Base-by-base conservation (phyloP, 78 protist species). In the Dictyostelium purpureum region DNA sequence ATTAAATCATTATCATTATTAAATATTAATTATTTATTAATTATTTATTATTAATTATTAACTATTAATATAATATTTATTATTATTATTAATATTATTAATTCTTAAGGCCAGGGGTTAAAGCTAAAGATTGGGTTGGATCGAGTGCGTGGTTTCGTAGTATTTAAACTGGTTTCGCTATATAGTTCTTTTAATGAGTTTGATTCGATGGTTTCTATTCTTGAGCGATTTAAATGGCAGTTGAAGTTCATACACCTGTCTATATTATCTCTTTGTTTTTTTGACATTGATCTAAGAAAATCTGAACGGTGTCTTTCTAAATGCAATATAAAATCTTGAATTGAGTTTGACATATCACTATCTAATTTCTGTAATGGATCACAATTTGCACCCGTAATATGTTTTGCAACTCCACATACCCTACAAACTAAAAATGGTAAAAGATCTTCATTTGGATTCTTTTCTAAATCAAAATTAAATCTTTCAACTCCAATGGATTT, bases 341-440 rank as follows among this genome's bases (percentile, higher is more conserved):
- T 33, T 3, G 71, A 63, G 5, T 63, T 43, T 12, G n/a, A 1
- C 24, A 63, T 63, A 33, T 63, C 71, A 4, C 35, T 21, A 33
- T 63, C 40, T 6, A 63, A 33, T 16, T 63, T 24, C 33, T 63
- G 71, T 33, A 12, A 2, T 31, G 71, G 18, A 63, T 63, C 11
- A 33, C 71, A 63, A 63, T 11, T 14, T 63, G 71, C 71, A 16
- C 71, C 71, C 11, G 33, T 5, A 6, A 63, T 63, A 33, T 63
- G 71, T 31, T 33, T 63, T 33, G 42, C 71, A 0, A 33, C 26
- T 18, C 43, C 71, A 63, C 71, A 63, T 28, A 63, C n/a, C 6
- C 71, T 63, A 33, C 71, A 63, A 63, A 63, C 33, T 12, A 63
- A 6, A 63, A 63, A 63, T 63, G 71, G 71, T 63, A 63, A 63